phyloP scores from a whole-genome alignment of 345 rosid genomes.

The Sonneratia alba region DNA sequence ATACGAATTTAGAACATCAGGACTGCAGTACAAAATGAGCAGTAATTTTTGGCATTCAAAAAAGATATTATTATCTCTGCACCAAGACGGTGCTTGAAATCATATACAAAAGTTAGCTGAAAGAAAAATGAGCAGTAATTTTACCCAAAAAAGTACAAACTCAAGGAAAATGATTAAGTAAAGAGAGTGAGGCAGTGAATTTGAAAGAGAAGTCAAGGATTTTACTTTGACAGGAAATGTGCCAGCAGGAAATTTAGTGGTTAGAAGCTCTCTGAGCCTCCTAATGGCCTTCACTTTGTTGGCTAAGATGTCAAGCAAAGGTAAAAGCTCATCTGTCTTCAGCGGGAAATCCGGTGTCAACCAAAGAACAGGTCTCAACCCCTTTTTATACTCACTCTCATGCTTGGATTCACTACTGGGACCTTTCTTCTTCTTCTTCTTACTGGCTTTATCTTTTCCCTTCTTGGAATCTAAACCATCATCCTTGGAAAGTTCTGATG shows the following conservation, averaged over 20 bases:
- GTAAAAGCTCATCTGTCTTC: constrained; percentile 84
- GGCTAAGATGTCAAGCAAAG: constrained; percentile 92
- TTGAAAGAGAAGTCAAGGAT: background rate
- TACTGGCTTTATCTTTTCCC: constrained; percentile 67
- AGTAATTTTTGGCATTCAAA: no score
- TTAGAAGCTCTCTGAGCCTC: constrained; percentile 96
- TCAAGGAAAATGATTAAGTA: background rate
- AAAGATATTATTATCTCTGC: no score
- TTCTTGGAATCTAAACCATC: constrained; percentile 52
- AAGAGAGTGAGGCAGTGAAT: background rate
- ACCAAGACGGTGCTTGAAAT: no score
- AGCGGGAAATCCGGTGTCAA: constrained; percentile 92
- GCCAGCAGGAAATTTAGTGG: constrained; percentile 84
- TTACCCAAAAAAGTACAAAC: background rate
- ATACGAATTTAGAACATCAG: background rate
- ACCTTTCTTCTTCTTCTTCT: constrained; percentile 80
- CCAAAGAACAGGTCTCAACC: constrained; percentile 91
- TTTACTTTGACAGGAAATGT: constrained; percentile 97
- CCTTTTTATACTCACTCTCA: constrained; percentile 90
- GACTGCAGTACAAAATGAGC: no score
- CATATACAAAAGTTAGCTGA: background rate
- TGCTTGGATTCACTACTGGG: constrained; percentile 41
- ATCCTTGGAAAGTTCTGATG: constrained; percentile 48
- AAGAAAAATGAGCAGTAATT: background rate
- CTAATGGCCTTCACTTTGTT: constrained; percentile 93